Evolutionary conservation across 768 basidiomycete species (phyloP).

Genomic region (Strobilomyces dryophilus): DNA sequence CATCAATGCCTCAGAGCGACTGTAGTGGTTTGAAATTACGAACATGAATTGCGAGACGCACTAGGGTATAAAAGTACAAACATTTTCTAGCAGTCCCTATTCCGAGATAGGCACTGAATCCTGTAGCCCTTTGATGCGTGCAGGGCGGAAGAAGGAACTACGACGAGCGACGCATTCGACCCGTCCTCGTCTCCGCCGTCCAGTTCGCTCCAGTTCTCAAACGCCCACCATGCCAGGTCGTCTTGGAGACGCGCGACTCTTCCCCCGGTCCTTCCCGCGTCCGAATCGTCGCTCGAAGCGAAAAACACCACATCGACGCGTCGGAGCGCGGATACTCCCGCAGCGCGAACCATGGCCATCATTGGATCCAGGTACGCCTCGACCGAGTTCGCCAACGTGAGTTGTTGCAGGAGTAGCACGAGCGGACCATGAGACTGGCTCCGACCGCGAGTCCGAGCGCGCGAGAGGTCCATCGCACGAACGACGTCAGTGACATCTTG

Average conservation of each 20-base stretch:
- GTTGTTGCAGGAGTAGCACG: conserved; percentile 8
- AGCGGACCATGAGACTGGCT: too few relatives aligned
- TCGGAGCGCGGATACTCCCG: conserved; percentile 5
- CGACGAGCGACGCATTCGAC: conserved; percentile 7
- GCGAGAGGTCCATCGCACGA: conserved; percentile 1
- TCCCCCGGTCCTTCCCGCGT: neutral
- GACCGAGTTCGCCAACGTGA: conserved; percentile 15
- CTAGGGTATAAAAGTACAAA: too few relatives aligned
- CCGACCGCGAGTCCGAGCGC: too few relatives aligned
- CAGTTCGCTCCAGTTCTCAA: neutral
- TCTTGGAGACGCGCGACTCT: neutral
- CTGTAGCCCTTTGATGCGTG: too few relatives aligned
- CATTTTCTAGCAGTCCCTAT: too few relatives aligned
- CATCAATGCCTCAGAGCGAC: too few relatives aligned
- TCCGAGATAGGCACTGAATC: too few relatives aligned
- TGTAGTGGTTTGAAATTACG: too few relatives aligned
- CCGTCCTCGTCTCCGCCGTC: neutral
- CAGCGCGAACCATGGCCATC: too few relatives aligned
- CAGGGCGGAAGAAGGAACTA: too few relatives aligned
- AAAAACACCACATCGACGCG: conserved; percentile 9
- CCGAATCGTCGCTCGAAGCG: conserved; percentile 8
- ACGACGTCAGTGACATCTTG: conserved; percentile 13
- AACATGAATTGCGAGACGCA: too few relatives aligned
- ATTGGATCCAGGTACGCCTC: conserved; percentile 6
- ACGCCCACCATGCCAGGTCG: neutral